phyloP scores from a whole-genome alignment of 2,329 filamentous ascomycete species.

The Thelonectria blattea region DNA sequence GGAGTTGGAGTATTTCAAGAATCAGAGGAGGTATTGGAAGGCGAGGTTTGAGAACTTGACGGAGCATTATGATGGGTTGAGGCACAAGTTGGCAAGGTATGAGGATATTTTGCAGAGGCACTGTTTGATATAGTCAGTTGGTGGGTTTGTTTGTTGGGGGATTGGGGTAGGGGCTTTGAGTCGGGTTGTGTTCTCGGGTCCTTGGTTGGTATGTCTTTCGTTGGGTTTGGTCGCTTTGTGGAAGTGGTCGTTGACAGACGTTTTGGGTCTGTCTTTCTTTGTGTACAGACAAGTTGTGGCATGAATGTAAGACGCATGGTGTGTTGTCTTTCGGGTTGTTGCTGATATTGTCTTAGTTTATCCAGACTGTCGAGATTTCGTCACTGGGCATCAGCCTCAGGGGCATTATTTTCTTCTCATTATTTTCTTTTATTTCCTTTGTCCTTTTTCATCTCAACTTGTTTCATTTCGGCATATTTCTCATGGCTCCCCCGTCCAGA shows the following conservation, averaged over 20 bases:
- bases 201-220: constrained; percentile 3
- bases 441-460: not conserved
- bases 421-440: not conserved
- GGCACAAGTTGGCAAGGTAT: constrained; percentile 42
- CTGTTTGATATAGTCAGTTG: constrained; percentile 35
- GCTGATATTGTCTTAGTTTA: not conserved
- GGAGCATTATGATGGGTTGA: constrained; percentile 39
- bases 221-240: not conserved
- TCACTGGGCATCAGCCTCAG: not conserved
- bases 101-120: constrained; percentile 44
- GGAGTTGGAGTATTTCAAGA: constrained; percentile 46
- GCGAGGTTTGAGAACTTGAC: constrained; percentile 38
- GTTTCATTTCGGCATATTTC: no score
- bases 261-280: not conserved
- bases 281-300: not conserved
- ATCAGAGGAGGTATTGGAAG: constrained; percentile 42
- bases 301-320: not conserved
- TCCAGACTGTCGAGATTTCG: not conserved
- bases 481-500: no score
- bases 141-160: not conserved
- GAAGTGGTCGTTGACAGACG: not conserved
- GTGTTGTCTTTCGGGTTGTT: not conserved
- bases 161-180: not conserved
- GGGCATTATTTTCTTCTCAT: not conserved
- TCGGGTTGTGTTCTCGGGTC: not conserved